Evolutionary conservation across 2,329 filamentous ascomycete genomes (phyloP).

Genomic region (Boeremia lycopersici): DNA sequence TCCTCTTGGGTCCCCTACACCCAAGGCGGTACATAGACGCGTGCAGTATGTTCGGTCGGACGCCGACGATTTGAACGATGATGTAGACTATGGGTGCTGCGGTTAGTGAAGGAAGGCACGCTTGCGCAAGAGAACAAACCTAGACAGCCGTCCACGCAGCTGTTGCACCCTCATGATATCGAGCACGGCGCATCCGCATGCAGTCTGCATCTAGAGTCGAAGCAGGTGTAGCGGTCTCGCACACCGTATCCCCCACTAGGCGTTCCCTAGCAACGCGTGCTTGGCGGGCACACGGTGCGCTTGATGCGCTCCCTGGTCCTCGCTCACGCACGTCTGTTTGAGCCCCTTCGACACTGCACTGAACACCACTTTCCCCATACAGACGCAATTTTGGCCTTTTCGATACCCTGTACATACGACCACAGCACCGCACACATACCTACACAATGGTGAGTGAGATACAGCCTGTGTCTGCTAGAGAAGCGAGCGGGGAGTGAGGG

Average conservation of each 20-base stretch:
- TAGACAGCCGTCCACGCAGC: not conserved
- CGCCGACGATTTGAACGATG: not conserved
- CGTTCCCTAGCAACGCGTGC: constrained; percentile 18
- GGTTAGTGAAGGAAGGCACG: not conserved
- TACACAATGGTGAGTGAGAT: constrained; percentile 28
- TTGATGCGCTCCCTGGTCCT: constrained; percentile 31
- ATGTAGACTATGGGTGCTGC: not conserved
- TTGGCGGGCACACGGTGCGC: constrained; percentile 32
- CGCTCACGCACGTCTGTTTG: constrained; percentile 15
- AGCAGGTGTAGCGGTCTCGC: constrained; percentile 9
- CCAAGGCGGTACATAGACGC: not conserved
- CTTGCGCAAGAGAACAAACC: not conserved
- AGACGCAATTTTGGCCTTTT: constrained; percentile 15
- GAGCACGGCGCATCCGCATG: not conserved
- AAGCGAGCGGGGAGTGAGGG: not conserved
- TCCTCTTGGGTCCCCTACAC: not conserved
- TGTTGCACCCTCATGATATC: not conserved
- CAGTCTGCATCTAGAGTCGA: not conserved
- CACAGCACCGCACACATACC: constrained; percentile 1
- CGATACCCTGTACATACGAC: constrained; percentile 12
- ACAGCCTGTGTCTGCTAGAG: not conserved
- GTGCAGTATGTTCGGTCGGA: not conserved
- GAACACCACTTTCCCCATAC: constrained; percentile 20
- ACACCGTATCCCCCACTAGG: constrained; percentile 10
- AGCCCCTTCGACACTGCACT: constrained; percentile 21